phyloP scores from a whole-genome alignment of 2,329 filamentous ascomycete species.

The Aureobasidium zeae region DNA sequence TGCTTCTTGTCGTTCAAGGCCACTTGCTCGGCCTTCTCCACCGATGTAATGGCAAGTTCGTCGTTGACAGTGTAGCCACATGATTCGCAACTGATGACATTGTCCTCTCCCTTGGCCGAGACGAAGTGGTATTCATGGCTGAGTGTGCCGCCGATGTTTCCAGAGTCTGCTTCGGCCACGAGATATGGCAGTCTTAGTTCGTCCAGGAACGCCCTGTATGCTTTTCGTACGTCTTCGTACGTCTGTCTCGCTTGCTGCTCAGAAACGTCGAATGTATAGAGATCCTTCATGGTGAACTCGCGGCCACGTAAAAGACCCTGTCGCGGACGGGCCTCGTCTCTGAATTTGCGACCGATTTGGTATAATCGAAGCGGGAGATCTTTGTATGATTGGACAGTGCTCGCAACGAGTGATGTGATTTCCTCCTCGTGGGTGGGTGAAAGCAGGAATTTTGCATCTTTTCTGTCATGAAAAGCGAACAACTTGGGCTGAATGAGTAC shows the following conservation, averaged over 20 bases:
- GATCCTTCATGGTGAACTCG: conserved; percentile 96
- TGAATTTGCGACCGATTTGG: conserved; percentile 88
- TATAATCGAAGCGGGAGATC: conserved; percentile 79
- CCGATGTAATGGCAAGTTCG: conserved; percentile 47
- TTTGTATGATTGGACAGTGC: conserved; percentile 70
- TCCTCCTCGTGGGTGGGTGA: conserved; percentile 96
- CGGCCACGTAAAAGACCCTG: conserved; percentile 79
- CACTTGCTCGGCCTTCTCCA: not conserved
- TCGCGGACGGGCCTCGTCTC: conserved; percentile 81
- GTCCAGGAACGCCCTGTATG: conserved; percentile 69
- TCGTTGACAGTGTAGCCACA: conserved; percentile 80
- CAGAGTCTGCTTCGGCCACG: conserved; percentile 81
- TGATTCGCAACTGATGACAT: conserved; percentile 61
- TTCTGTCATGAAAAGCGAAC: conserved; percentile 72
- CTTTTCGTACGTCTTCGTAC: conserved; percentile 62
- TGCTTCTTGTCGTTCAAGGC: not conserved
- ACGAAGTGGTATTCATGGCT: conserved; percentile 94
- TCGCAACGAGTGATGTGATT: conserved; percentile 71
- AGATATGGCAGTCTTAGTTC: conserved; percentile 76
- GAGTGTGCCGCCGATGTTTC: conserved; percentile 86
- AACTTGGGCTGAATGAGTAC: conserved; percentile 44
- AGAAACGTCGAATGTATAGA: conserved; percentile 84
- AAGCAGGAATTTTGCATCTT: conserved; percentile 62
- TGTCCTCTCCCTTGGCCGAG: conserved; percentile 73
- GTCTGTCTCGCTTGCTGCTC: conserved; percentile 63